phyloP scores from a whole-genome alignment of 768 basidiomycete genomes.

The Cystofilobasidium capitatum region DNA sequence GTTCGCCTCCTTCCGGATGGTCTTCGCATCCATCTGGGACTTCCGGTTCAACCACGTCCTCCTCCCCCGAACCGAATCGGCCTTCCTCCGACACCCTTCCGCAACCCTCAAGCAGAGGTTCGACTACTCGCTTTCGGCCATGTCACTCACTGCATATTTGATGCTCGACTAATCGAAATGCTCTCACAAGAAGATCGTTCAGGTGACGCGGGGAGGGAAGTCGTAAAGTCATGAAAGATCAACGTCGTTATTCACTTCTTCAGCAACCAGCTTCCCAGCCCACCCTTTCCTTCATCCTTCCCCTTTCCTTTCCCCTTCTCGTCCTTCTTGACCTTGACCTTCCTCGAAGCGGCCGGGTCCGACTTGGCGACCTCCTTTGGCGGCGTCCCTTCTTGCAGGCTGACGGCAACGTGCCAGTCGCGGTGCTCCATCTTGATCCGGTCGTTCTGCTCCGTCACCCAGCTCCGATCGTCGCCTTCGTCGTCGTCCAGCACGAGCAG shows the following conservation, averaged over 20 bases:
- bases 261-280: conserved; percentile 1
- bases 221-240: no score
- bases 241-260: background rate
- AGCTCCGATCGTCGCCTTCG: background rate
- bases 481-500: background rate
- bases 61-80: conserved; percentile 40
- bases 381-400: conserved; percentile 8
- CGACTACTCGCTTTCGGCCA: conserved; percentile 15
- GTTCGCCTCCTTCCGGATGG: conserved; percentile 47
- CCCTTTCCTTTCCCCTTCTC: background rate
- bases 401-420: conserved; percentile 18
- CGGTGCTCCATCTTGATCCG: conserved; percentile 19
- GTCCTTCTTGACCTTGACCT: background rate
- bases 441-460: background rate
- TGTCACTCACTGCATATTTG: background rate
- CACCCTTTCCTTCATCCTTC: background rate
- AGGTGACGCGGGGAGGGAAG: no score
- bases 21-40: conserved; percentile 51
- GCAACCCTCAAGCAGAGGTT: background rate
- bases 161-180: no score
- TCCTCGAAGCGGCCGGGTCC: background rate
- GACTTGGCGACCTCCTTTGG: background rate
- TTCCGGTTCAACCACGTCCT: conserved; percentile 54
- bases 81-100: conserved; percentile 6
- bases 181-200: no score